A percentile compares a stretch with the other conserved stretches of the same genome.
These are phyloP conservation scores for Holtermannia corniformis DNA, from an alignment of 768 basidiomycete genomes.

Conservation along the genomic window DNA sequence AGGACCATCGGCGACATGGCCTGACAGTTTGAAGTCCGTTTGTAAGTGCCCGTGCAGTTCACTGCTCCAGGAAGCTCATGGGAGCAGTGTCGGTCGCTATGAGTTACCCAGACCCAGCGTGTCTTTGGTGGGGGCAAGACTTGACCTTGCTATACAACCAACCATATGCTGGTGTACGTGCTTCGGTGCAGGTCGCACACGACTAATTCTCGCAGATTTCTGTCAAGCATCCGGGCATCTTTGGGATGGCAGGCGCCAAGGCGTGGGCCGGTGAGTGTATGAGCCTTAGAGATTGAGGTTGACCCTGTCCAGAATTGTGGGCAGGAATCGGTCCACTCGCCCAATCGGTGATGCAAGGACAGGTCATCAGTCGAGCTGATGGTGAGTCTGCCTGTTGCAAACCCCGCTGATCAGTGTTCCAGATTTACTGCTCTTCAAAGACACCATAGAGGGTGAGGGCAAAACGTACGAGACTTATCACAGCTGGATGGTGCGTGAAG, in stretches of 20 bases:
- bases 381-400: constrained; percentile 9
- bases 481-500: constrained; percentile 21
- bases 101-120: constrained; percentile 33
- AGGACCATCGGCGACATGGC: constrained; percentile 30
- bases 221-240: constrained; percentile 34
- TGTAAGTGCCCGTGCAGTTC: constrained; percentile 8
- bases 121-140: constrained; percentile 38
- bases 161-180: constrained; percentile 25
- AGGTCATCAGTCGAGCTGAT: constrained; percentile 33
- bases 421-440: constrained; percentile 30
- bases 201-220: constrained; percentile 10
- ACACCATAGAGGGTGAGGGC: not conserved
- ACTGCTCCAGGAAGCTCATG: not conserved
- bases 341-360: constrained; percentile 27
- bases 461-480: constrained; percentile 24
- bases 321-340: constrained; percentile 28
- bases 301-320: constrained; percentile 27
- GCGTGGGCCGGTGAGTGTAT: constrained; percentile 30
- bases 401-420: not conserved
- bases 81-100: constrained; percentile 18
- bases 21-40: constrained; percentile 29
- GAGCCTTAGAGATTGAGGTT: not conserved
- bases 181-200: not conserved
- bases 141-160: constrained; percentile 36
- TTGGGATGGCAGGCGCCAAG: constrained; percentile 32